Conservation (phyloP, 805 yeast genomes). For the Candida ovalis region DNA sequence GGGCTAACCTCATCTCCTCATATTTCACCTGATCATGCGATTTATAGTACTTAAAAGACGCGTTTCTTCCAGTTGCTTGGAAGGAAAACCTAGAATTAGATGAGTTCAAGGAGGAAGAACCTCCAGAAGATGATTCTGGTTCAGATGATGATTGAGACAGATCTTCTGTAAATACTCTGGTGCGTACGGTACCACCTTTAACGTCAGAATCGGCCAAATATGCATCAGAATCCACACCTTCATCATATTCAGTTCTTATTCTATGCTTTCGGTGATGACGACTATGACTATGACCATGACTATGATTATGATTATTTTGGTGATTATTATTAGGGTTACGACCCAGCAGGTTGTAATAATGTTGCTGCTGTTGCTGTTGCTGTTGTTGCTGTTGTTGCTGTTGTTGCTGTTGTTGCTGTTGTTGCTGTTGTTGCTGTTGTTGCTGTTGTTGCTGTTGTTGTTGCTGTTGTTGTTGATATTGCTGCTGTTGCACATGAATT, state of each 20-base stretch:
- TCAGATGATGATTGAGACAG: neutral
- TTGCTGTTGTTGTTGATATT: neutral
- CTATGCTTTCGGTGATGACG: neutral
- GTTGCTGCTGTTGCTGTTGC: neutral
- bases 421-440: no score
- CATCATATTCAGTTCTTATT: neutral
- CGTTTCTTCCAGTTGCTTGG: constrained; percentile 32
- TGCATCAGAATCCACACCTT: neutral
- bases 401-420: neutral
- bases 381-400: neutral
- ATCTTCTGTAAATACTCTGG: neutral
- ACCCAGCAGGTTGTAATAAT: no score
- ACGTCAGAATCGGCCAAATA: constrained; percentile 1
- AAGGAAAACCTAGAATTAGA: constrained; percentile 34
- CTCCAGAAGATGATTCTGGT: neutral
- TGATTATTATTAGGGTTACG: no score
- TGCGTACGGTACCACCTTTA: neutral
- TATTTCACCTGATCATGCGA: constrained; percentile 28
- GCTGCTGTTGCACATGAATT: neutral
- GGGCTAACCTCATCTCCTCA: constrained; percentile 19
- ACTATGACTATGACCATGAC: neutral
- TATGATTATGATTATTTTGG: neutral
- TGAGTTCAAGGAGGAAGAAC: constrained; percentile 14
- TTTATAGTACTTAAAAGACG: constrained; percentile 36
- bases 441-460: neutral